phyloP scores from a whole-genome alignment of 129 eudicot species.

The Chrysanthemum seticuspe region DNA sequence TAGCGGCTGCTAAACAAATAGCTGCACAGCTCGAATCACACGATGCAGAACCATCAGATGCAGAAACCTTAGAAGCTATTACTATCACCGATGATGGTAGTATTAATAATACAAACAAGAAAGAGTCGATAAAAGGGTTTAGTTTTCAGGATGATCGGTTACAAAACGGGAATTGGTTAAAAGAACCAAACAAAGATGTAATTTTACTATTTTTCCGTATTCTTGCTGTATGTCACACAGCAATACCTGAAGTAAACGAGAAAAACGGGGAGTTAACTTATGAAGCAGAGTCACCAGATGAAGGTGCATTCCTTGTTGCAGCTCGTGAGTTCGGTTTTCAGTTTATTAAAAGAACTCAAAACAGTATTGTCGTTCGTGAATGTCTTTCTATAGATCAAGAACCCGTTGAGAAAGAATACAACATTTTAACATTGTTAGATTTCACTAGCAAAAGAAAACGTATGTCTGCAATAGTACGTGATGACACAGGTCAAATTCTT shows the following conservation, averaged over 20 bases:
- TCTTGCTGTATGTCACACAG: constrained; percentile 76
- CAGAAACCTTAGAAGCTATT: constrained; percentile 26
- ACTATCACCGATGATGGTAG: constrained; percentile 18
- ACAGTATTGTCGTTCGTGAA: constrained; percentile 56
- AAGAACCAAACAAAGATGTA: constrained; percentile 42
- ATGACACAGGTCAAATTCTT: constrained; percentile 53
- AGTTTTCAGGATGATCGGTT: constrained; percentile 58
- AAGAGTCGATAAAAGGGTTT: constrained; percentile 48
- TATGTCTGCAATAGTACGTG: constrained; percentile 63
- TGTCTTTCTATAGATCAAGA: constrained; percentile 34
- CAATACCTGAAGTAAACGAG: constrained; percentile 55
- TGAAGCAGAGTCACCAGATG: constrained; percentile 90
- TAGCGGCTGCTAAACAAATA: constrained; percentile 57
- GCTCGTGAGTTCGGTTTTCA: constrained; percentile 78
- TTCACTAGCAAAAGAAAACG: constrained; percentile 77
- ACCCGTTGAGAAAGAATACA: constrained; percentile 50
- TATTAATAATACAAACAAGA: background rate
- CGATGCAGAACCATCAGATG: constrained; percentile 25
- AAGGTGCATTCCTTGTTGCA: constrained; percentile 70
- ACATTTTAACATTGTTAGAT: constrained; percentile 54
- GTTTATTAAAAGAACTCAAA: constrained; percentile 58
- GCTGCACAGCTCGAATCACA: constrained; percentile 41
- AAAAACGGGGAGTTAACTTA: constrained; percentile 44
- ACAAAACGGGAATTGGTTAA: constrained; percentile 47
- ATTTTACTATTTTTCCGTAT: constrained; percentile 55